phyloP scores from a whole-genome alignment of 2,329 filamentous ascomycete species.

The Trichoderma pleuroti region DNA sequence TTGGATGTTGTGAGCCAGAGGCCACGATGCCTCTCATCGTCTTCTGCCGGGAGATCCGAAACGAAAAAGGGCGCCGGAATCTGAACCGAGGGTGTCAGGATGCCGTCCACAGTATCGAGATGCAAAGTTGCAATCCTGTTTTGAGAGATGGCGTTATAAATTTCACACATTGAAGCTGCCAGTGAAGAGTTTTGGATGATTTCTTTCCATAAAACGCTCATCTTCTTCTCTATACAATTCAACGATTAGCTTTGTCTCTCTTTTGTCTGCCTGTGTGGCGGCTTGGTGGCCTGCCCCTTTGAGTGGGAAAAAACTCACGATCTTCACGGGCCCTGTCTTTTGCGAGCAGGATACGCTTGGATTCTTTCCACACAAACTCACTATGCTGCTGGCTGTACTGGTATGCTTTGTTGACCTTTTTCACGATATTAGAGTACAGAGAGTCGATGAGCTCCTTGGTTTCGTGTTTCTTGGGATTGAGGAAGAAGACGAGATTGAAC shows the following conservation, averaged over 20 bases:
- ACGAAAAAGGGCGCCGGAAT: constrained; percentile 67
- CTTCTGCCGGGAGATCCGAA: constrained; percentile 65
- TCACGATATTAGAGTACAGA: constrained; percentile 82
- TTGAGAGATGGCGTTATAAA: constrained; percentile 76
- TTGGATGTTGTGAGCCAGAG: constrained; percentile 87
- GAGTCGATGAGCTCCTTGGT: constrained; percentile 70
- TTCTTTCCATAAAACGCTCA: constrained; percentile 66
- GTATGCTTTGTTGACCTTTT: constrained; percentile 87
- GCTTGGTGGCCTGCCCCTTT: not conserved
- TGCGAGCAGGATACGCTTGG: constrained; percentile 73
- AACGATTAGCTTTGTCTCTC: not conserved
- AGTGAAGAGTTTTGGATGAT: constrained; percentile 71
- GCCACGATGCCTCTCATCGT: constrained; percentile 67
- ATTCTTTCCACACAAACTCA: constrained; percentile 89
- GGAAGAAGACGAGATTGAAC: constrained; percentile 95
- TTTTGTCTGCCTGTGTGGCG: not conserved
- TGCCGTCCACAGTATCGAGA: constrained; percentile 60
- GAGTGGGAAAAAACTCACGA: constrained; percentile 39
- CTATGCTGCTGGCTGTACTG: constrained; percentile 89
- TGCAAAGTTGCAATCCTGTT: constrained; percentile 84
- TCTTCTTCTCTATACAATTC: constrained; percentile 46
- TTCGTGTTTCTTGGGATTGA: constrained; percentile 76
- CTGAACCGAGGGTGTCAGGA: constrained; percentile 60
- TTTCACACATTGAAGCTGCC: constrained; percentile 75
- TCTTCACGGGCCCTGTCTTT: constrained; percentile 79